A percentile compares a stretch with the other conserved stretches of the same genome.
These are phyloP conservation scores for Marasmius tenuissimus DNA, from an alignment of 1,284 basidiomycete species.

Conservation along the genomic window DNA sequence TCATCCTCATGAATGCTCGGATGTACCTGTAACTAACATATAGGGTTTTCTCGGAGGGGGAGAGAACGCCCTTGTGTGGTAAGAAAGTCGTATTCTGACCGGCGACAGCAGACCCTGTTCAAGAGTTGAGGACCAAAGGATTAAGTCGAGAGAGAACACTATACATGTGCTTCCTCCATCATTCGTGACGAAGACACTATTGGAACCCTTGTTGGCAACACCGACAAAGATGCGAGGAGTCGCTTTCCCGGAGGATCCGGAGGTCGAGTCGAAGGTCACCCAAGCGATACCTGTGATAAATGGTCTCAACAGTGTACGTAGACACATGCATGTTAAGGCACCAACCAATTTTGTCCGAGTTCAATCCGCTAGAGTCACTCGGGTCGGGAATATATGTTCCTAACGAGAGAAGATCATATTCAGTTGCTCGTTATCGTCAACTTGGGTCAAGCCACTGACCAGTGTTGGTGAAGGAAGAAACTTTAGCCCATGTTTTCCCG, in stretches of 20 bases:
- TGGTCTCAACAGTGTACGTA: too few species aligned
- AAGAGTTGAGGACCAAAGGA: neutral
- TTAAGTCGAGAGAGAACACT: conserved; percentile 11
- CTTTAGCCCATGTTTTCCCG: conserved; percentile 56
- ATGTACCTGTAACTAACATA: conserved; percentile 49
- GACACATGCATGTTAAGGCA: neutral
- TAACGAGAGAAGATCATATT: conserved; percentile 16
- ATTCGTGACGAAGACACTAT: conserved; percentile 55
- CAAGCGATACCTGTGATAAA: conserved; percentile 45
- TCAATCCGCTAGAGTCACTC: conserved; percentile 54
- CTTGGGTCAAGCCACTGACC: conserved; percentile 32
- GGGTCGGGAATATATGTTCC: conserved; percentile 59
- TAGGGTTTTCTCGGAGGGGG: conserved; percentile 52
- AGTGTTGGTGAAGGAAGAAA: conserved; percentile 54
- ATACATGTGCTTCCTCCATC: conserved; percentile 59
- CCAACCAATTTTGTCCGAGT: conserved; percentile 50
- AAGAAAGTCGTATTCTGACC: conserved; percentile 60
- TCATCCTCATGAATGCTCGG: neutral
- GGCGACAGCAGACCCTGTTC: conserved; percentile 52
- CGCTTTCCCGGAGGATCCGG: conserved; percentile 48
- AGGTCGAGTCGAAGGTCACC: conserved; percentile 65
- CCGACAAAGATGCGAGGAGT: conserved; percentile 69
- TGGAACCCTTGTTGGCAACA: conserved; percentile 51
- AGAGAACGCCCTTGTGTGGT: conserved; percentile 66
- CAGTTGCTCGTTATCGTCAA: neutral